Percentiles rank a stretch among this genome's conserved stretches.
phyloP scores from a whole-genome alignment of 352 stramenopile species.

The Saprolegnia diclina region DNA sequence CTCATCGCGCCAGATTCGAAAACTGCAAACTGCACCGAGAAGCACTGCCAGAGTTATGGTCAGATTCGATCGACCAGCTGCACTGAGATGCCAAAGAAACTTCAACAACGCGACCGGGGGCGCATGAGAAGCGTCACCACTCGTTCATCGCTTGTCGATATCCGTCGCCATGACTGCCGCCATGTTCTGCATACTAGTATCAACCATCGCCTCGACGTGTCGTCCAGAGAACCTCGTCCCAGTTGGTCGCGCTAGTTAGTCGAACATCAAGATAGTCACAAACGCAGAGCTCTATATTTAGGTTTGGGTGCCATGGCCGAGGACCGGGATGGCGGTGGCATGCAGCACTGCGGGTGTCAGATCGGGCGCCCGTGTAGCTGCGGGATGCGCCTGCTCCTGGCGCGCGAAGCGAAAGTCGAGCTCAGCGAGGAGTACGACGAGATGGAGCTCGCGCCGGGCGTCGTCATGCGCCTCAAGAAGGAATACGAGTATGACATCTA shows the following conservation, averaged over 20 bases:
- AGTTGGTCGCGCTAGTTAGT: too few species aligned
- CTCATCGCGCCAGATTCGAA: background rate
- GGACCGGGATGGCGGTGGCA: constrained; percentile 6
- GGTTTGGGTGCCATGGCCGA: background rate
- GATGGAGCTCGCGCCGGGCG: constrained; percentile 15
- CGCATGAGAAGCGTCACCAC: too few species aligned
- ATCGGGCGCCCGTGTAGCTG: constrained; percentile 22
- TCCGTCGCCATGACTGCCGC: too few species aligned
- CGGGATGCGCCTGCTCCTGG: background rate
- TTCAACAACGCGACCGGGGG: too few species aligned
- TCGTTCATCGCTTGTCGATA: too few species aligned
- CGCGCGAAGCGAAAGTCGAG: background rate
- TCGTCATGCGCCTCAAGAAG: constrained; percentile 24
- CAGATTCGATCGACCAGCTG: background rate
- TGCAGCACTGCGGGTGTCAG: constrained; percentile 19
- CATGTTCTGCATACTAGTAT: too few species aligned
- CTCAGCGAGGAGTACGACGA: background rate
- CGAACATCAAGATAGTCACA: too few species aligned
- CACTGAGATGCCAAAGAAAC: background rate
- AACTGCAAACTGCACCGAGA: background rate
- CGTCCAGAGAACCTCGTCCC: too few species aligned
- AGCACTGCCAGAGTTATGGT: background rate
- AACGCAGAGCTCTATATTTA: background rate
- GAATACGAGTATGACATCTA: constrained; percentile 22
- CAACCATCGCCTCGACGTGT: too few species aligned